Base-by-base conservation (phyloP, 805 yeast species). In the Saturnispora zaruensis region DNA sequence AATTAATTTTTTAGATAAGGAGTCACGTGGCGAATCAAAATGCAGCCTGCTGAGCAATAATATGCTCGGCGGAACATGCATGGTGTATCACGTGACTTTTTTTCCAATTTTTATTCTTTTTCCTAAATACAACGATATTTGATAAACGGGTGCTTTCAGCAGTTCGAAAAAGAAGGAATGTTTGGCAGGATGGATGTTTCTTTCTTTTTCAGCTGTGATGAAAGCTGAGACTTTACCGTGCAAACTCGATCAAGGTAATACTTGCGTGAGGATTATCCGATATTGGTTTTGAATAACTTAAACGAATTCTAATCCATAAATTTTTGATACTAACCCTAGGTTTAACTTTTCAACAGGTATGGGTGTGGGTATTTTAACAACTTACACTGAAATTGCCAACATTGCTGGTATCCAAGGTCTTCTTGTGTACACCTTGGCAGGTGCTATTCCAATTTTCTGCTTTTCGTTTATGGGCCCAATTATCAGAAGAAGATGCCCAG, bases 291-390 rank as follows among this genome's bases (percentile, higher is more conserved):
- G 46, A 36, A 34, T 23, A 32, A 34, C 47, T 8, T 20, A 13
- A 20, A 38, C 18, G n/a, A n/a, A n/a, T n/a, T n/a, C 8, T n/a
- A 11, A 13, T 38, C 6, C 20, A 11, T 5, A 13, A 38, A 2
- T 11, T 9, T 37, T 18, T 6, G 6, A 41, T 50, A 54, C 56
- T 51, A 52, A 55, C 55, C 34, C 16, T 32, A 16, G n/a, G 28
- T 44, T 42, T 33, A 32, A 32, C 26, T 48, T 7, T n/a, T 55
- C 20, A 36, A 36, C 61, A 84, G 93, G 87, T 44, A 73, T 87
- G 82, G 96, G 96, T 46, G 84, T 87, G 67, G 96, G 96, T 65
- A 79, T 88, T 48, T 69, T 90, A 34, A 78, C 93, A 9, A 85
- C 96, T 0, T 90, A 87, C 59, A 81, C 96, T 2, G 84, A 88